Base-by-base conservation (phyloP, 169 alveolate genomes). In the Hepatocystis sp. region DNA sequence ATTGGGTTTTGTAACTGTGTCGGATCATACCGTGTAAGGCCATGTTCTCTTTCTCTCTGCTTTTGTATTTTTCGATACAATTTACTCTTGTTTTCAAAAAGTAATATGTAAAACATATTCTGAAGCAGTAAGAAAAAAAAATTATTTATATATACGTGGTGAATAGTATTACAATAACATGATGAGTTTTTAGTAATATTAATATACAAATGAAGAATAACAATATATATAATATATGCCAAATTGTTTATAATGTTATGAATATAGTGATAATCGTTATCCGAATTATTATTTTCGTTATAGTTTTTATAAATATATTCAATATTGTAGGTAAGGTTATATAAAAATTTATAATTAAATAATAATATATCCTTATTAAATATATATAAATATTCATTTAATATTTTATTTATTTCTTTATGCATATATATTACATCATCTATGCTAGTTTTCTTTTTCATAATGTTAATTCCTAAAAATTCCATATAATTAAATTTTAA, bases 261-360 rank as follows among this genome's bases (percentile, higher is more conserved):
- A 23, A 71, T 58, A 58, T 71, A 64, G 58, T 71, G 34, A 63
- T 42, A 71, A 28, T 71, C 86, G 58, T 32, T 71, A 19, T 28
- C 47, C 46, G 47, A 30, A 25, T 71, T 44, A 11, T 39, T 52
- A 71, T 71, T 71, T 58, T 71, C 66, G 5, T 58, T 52, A 49
- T 71, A 71, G 58, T 40, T 71, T 71, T 39, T 71, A 39, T 71
- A 71, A 8, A 71, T 71, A 71, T 71, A 71, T 21, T 56, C 78
- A 58, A 71, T 71, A 71, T 71, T 71, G 25, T 71, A 71, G 32
- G 66, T 58, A 42, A 71, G 76, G 0, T 71, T 71, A 51, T 71
- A 71, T 11, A 71, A 19, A 71, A 71, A 71, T 27, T 71, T 71
- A 13, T 71, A 71, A 51, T 71, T 71, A 71, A 71, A 71, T 5